Base-by-base conservation (phyloP, 176 grass and related monocot species). In the Eragrostis nindensis region DNA sequence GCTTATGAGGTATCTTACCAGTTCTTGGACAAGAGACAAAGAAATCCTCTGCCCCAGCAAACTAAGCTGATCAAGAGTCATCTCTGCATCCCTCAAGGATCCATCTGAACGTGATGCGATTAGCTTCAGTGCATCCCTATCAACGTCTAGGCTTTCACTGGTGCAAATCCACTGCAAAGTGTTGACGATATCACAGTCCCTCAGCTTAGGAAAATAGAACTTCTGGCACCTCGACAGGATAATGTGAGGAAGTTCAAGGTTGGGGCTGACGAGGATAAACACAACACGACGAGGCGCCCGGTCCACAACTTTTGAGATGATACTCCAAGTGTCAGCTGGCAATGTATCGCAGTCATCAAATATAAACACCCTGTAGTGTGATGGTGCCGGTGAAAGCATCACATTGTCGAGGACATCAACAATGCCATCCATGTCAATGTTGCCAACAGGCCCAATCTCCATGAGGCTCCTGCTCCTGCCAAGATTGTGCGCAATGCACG, bases 61-160 rank as follows among this genome's bases (percentile, higher is more conserved):
- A 84, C 96, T 89, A 41, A 99, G 77, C 57, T 99, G 96, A 75
- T 99, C 96, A 67, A 99, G 85, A 82, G 87, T 95, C 96, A 99
- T 99, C 90, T 87, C 90, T 21, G 90, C 96, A 82, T 99, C 96
- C 74, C 96, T 93, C 68, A 99, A 82, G 14, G 96, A 99, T 68
- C 96, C 96, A 77, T 93, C 86, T 18, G 92, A 95, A 70, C 84
- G 85, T 53, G 86, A 90, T 49, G 96, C 86, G 52, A 99, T 83
- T 54, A 95, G 72, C 85, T 82, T 92, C 65, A 99, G n/a, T 67
- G 90, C 92, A 82, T 93, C 90, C 79, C 87, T 92, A 60, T 99
- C 96, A n/a, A 81, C 88, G 78, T 99, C 90, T 67, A 99, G 63
- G 61, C 82, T 89, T 89, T 95, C 96, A 6, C 88, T 93, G 70